Evolutionary conservation across 2,329 filamentous ascomycete genomes (phyloP), one percentile per base, ranked within the genome.

Genomic region (Pyricularia sp.): DNA sequence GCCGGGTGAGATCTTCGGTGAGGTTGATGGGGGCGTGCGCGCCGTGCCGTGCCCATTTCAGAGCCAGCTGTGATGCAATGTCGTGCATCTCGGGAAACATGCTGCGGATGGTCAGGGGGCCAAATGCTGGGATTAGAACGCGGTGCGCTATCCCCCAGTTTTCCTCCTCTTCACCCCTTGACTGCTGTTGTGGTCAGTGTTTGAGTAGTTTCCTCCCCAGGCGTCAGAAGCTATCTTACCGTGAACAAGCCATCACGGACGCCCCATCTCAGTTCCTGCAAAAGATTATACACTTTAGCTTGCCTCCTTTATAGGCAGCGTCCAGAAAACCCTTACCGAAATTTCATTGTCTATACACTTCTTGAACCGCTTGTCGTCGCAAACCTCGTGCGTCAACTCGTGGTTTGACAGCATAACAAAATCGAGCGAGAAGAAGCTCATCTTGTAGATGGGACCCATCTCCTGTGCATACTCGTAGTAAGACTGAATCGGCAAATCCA

Each of bases 231-330:
- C 7, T 7, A 30, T 4, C 28, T 30, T 7, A 80, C 88, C 0
- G 89, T 91, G 74, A 92, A 91, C 6, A 92, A 82, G 23, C 89
- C 89, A 79, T 90, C 88, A 69, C 86, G 81, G 0, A 87, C 80
- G 28, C 85, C 87, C 70, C 87, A 83, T 71, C 90, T 80, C 42
- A 92, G 81, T 74, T 90, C 75, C 75, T 80, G 58, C 33, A 33
- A 28, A 63, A 14, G n/a, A n/a, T 63, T 25, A 12, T 14, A 23
- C 26, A 12, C 9, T 36, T 36, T 36, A 36, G 33, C 33, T 36
- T 36, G 33, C 33, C 10, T 36, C 2, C 33, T 36, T 36, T 11
- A 30, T 30, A 30, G 28, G 7, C 3, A 30, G 7, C 28, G 28
- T 30, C 7, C 28, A 3, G 7, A 4, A 36, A 14, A 36, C 2